Conservation (phyloP, 1,139 yeast species). For the Pichia sp. region DNA sequence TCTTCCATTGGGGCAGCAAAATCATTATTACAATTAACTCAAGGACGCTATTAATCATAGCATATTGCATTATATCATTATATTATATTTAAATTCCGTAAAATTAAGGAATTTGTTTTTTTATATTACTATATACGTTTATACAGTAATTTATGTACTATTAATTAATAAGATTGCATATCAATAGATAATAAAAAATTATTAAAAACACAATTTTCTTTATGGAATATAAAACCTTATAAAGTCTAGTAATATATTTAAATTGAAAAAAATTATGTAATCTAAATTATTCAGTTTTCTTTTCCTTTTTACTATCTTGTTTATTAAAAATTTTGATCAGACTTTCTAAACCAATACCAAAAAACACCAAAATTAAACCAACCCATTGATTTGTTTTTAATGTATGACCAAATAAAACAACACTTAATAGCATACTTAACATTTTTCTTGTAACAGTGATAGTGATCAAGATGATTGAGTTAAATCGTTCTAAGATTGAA, state of each 20-base stretch:
- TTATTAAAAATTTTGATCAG: conserved; percentile 32
- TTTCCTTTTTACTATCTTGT: not conserved
- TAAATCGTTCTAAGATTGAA: conserved; percentile 73
- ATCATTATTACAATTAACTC: conserved; percentile 37
- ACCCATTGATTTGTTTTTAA: conserved; percentile 62
- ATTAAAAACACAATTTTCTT: no score
- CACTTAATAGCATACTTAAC: conserved; percentile 90
- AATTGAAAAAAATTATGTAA: not conserved
- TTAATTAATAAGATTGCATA: not conserved
- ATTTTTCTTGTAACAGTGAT: conserved; percentile 94
- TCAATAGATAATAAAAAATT: no score
- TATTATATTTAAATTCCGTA: no score
- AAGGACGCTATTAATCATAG: conserved; percentile 18
- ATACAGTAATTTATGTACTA: not conserved
- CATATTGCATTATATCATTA: no score
- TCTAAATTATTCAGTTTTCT: not conserved
- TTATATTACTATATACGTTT: not conserved
- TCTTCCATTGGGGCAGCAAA: conserved; percentile 45
- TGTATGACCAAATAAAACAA: conserved; percentile 73
- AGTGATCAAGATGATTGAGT: conserved; percentile 77
- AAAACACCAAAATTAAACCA: conserved; percentile 74
- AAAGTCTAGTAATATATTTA: no score
- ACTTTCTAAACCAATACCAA: conserved; percentile 73
- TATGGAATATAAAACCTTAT: no score
- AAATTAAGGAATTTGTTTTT: no score